Conservation (phyloP, 345 rosid genomes). For the Ailanthus altissimus region DNA sequence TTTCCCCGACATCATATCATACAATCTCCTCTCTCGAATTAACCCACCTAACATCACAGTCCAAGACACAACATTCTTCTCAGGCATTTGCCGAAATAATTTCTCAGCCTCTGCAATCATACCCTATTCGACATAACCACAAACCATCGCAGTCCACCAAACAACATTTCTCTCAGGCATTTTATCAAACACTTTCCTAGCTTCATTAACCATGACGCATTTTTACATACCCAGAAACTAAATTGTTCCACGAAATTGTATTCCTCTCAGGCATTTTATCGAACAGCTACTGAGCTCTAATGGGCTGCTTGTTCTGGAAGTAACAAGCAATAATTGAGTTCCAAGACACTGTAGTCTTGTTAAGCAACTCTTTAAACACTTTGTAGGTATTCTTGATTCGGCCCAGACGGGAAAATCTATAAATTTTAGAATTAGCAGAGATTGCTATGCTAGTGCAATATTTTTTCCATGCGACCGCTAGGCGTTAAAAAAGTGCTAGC, state of each 20-base stretch:
- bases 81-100: constrained; percentile 77
- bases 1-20: constrained; percentile 67
- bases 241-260: constrained; percentile 68
- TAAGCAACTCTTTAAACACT: constrained; percentile 54
- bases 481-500: no score
- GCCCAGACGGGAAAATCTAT: constrained; percentile 49
- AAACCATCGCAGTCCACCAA: constrained; percentile 75
- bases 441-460: constrained; percentile 29
- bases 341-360: constrained; percentile 56
- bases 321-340: constrained; percentile 61
- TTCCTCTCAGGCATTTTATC: constrained; percentile 71
- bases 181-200: constrained; percentile 52
- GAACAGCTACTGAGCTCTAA: constrained; percentile 55
- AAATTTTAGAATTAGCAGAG: constrained; percentile 44
- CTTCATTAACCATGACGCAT: constrained; percentile 59
- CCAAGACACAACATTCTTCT: constrained; percentile 77
- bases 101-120: constrained; percentile 55
- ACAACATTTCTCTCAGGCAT: constrained; percentile 73
- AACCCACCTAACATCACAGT: constrained; percentile 82
- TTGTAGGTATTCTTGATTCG: constrained; percentile 57
- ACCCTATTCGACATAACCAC: constrained; percentile 68
- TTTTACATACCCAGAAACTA: constrained; percentile 66
- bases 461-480: no score
- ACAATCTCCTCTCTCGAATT: constrained; percentile 58
- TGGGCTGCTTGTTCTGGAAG: constrained; percentile 52